A percentile compares a stretch with the other conserved stretches of the same genome.
phyloP scores from a whole-genome alignment of 495 filamentous ascomycete species.

The Echria macrotheca region DNA sequence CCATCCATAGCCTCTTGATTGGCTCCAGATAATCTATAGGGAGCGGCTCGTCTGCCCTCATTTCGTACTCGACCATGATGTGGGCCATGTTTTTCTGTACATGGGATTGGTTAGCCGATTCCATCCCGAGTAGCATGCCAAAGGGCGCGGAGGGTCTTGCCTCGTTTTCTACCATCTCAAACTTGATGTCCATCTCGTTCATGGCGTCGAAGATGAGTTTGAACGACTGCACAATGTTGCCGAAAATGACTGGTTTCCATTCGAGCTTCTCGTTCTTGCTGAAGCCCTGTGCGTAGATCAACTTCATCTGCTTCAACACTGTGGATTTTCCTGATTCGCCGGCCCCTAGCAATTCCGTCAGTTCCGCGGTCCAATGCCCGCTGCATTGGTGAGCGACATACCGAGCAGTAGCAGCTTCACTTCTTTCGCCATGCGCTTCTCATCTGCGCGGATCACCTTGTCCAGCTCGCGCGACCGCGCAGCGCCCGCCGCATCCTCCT shows the following conservation, averaged over 20 bases:
- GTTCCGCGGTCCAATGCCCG: too few species aligned
- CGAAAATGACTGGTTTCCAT: conserved; percentile 91
- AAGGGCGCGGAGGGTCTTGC: conserved; percentile 42
- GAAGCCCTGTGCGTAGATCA: conserved; percentile 93
- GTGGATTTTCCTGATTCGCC: conserved; percentile 98
- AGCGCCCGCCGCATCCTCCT: conserved; percentile 42
- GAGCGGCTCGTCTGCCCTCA: conserved; percentile 68
- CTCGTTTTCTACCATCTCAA: conserved; percentile 70
- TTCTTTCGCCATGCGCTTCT: conserved; percentile 71
- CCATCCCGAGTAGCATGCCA: neutral
- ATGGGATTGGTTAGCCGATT: conserved; percentile 13
- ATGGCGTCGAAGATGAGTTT: conserved; percentile 90
- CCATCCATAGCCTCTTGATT: conserved; percentile 78
- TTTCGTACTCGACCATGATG: conserved; percentile 61
- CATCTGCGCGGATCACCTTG: conserved; percentile 68
- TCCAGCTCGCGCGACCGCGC: conserved; percentile 65
- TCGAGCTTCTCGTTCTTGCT: conserved; percentile 85
- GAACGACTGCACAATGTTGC: conserved; percentile 84
- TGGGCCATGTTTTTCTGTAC: conserved; percentile 48
- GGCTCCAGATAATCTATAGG: conserved; percentile 66
- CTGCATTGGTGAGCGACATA: conserved; percentile 37
- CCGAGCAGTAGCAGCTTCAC: conserved; percentile 82
- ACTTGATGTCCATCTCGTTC: conserved; percentile 74
- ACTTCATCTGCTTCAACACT: conserved; percentile 98
- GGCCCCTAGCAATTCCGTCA: too few species aligned